A percentile compares a stretch with the other conserved stretches of the same genome.
These are phyloP conservation scores for Sapria himalayana DNA, from an alignment of 345 rosid species.

Conservation along the genomic window DNA sequence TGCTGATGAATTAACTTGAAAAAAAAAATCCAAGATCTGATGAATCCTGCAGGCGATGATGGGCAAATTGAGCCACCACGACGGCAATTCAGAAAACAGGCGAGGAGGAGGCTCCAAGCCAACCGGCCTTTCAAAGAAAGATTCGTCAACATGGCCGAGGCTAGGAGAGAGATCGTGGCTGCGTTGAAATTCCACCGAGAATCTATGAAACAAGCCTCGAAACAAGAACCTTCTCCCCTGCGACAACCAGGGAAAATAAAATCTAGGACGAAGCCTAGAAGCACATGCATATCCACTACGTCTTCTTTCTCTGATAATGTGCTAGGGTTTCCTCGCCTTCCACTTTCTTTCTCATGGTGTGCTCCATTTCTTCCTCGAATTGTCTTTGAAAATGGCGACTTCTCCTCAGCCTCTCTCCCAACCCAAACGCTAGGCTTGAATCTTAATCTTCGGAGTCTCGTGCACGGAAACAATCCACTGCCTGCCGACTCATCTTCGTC, in stretches of 20 bases:
- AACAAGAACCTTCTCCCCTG: conserved; percentile 20
- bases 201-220: conserved; percentile 65
- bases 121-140: conserved; percentile 89
- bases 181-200: conserved; percentile 87
- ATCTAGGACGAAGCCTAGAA: conserved; percentile 29
- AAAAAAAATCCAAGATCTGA: no score
- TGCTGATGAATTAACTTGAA: no score
- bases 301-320: conserved; percentile 15
- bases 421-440: conserved; percentile 54
- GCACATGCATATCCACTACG: conserved; percentile 23
- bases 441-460: conserved; percentile 72
- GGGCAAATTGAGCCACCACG: no score
- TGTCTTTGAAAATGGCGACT: conserved; percentile 17
- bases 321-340: conserved; percentile 14
- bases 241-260: conserved; percentile 22
- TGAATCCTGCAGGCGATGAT: no score
- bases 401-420: conserved; percentile 39
- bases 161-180: conserved; percentile 88
- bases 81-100: conserved; percentile 71
- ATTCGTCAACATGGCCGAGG: conserved; percentile 96
- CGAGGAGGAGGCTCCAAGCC: conserved; percentile 84
- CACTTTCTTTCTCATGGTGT: conserved; percentile 31
- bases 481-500: conserved; percentile 30
- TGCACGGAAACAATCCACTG: conserved; percentile 30
- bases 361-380: conserved; percentile 12